Percentiles rank a stretch among this genome's conserved stretches.
These are phyloP conservation scores for Cocos nucifera DNA, from an alignment of 176 grass and related monocot genomes.

Conservation along the genomic window DNA sequence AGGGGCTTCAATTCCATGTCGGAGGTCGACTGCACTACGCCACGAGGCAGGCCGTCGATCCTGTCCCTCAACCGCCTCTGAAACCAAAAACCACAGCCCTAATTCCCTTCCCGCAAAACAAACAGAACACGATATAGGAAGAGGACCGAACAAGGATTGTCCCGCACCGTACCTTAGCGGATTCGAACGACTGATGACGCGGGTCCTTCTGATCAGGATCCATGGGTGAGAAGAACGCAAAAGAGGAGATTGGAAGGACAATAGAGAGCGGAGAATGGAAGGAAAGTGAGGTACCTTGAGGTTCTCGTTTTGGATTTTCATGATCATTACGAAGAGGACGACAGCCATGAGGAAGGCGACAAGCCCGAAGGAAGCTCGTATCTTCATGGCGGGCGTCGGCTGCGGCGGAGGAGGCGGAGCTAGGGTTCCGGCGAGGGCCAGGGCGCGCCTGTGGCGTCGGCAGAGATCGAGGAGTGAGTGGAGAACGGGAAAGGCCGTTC, in stretches of 20 bases:
- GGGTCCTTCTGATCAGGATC: conserved; percentile 46
- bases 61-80: conserved; percentile 30
- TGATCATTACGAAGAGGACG: conserved; percentile 53
- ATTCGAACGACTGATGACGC: conserved; percentile 12
- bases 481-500: too few species aligned
- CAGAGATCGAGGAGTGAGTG: too few species aligned
- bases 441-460: not conserved
- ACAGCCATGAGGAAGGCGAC: conserved; percentile 40
- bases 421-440: not conserved
- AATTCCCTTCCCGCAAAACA: not conserved
- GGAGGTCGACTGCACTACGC: conserved; percentile 60
- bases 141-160: not conserved
- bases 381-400: conserved; percentile 11
- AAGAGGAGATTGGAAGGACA: not conserved
- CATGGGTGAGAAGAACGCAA: not conserved
- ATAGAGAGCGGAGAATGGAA: conserved; percentile 1
- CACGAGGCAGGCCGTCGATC: conserved; percentile 57
- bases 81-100: not conserved
- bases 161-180: conserved; percentile 13
- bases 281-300: conserved; percentile 35
- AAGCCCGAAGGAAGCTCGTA: conserved; percentile 24
- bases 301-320: conserved; percentile 68
- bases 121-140: not conserved
- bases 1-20: conserved; percentile 77
- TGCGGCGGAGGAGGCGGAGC: conserved; percentile 23